Evolutionary conservation across 352 stramenopile species (phyloP).

Genomic region (Phytophthora syringae): DNA sequence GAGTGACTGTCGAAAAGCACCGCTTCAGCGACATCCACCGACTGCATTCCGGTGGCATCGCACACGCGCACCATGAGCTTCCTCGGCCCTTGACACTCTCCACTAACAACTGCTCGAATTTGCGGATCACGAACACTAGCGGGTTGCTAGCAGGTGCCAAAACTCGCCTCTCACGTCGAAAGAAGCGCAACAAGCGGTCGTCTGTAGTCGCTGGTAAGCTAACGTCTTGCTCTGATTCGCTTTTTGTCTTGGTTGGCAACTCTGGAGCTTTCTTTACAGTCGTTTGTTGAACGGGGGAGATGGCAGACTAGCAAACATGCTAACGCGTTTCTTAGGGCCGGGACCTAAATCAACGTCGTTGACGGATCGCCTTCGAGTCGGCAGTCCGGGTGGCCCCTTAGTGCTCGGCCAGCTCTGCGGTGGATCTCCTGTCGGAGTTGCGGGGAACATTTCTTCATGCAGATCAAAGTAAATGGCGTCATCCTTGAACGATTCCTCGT

Average conservation of each 20-base stretch:
- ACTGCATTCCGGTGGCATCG: slow-evolving; percentile 54
- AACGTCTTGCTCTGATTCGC: slow-evolving; percentile 17
- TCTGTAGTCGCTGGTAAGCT: slow-evolving; percentile 5
- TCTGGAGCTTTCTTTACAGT: slow-evolving; percentile 2
- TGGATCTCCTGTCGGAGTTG: slow-evolving; percentile 11
- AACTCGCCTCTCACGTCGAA: slow-evolving; percentile 38
- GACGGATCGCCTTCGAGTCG: slow-evolving; percentile 33
- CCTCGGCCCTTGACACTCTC: slow-evolving; percentile 53
- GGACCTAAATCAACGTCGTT: slow-evolving; percentile 34
- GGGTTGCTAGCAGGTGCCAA: slow-evolving; percentile 36
- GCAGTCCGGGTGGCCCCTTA: slow-evolving; percentile 10
- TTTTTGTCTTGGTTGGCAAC: not conserved
- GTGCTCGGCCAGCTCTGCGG: slow-evolving; percentile 22
- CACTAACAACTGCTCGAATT: slow-evolving; percentile 64
- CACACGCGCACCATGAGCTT: slow-evolving; percentile 71
- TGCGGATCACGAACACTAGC: slow-evolving; percentile 52
- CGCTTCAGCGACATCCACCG: slow-evolving; percentile 56
- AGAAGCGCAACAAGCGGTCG: slow-evolving; percentile 43
- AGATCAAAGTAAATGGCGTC: slow-evolving; percentile 80
- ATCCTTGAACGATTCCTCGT: slow-evolving; percentile 54
- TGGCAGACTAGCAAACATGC: slow-evolving; percentile 41
- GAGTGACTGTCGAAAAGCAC: slow-evolving; percentile 76
- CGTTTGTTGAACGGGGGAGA: slow-evolving; percentile 4
- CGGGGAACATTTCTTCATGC: slow-evolving; percentile 58
- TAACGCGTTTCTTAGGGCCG: slow-evolving; percentile 28